phyloP scores from a whole-genome alignment of 371 early-diverging fungal genomes.

The Choanephora cucurbitarum region DNA sequence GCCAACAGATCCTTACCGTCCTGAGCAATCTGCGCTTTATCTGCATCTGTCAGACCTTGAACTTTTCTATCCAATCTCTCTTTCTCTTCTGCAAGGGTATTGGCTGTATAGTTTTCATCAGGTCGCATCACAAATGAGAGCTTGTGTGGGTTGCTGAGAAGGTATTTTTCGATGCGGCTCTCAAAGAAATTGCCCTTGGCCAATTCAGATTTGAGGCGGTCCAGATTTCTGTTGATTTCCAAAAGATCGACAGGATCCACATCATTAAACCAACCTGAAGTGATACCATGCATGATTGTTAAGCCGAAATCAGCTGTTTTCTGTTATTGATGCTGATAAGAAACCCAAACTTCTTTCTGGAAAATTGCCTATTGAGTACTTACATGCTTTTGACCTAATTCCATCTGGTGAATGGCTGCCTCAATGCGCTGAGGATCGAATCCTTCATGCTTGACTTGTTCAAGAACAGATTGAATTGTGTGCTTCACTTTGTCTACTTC shows the following conservation, averaged over 20 bases:
- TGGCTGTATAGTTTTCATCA: constrained; percentile 60
- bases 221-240: constrained; percentile 77
- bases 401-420: constrained; percentile 88
- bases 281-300: constrained; percentile 73
- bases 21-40: constrained; percentile 59
- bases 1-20: constrained; percentile 64
- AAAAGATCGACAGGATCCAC: constrained; percentile 84
- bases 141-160: constrained; percentile 77
- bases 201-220: constrained; percentile 68
- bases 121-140: constrained; percentile 86
- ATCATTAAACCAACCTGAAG: constrained; percentile 89
- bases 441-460: constrained; percentile 68
- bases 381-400: constrained; percentile 87
- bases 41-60: constrained; percentile 55
- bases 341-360: too few species aligned
- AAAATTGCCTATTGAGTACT: constrained; percentile 24
- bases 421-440: constrained; percentile 82
- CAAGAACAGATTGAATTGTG: constrained; percentile 70
- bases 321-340: too few species aligned
- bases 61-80: constrained; percentile 64
- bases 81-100: constrained; percentile 65
- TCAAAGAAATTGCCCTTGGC: constrained; percentile 72
- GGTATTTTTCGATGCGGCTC: constrained; percentile 69
- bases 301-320: constrained; percentile 91
- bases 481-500: constrained; percentile 70